phyloP scores from a whole-genome alignment of 2,329 filamentous ascomycete genomes.

The Fusarium veterinarium region DNA sequence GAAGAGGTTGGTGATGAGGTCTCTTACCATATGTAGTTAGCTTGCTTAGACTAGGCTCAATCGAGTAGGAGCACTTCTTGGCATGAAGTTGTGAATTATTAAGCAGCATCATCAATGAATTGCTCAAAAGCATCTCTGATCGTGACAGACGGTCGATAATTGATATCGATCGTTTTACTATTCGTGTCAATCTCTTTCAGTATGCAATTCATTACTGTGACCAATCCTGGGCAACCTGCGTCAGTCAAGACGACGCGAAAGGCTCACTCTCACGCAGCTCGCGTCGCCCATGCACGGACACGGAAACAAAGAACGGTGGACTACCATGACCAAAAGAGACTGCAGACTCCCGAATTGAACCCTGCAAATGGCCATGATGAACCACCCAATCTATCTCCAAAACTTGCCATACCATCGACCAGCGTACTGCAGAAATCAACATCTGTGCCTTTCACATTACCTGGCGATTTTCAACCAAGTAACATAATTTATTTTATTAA shows the following conservation, averaged over 20 bases:
- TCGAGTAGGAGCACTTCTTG: slow-evolving; percentile 27
- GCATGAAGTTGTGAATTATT: not conserved
- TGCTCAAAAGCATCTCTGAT: not conserved
- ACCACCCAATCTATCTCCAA: fast-evolving
- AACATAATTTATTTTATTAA: not conserved
- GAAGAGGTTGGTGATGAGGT: slow-evolving; percentile 29
- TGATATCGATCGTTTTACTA: not conserved
- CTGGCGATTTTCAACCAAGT: not conserved
- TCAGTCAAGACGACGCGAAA: slow-evolving; percentile 2
- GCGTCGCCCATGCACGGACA: not conserved
- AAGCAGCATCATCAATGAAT: not conserved
- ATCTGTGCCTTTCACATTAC: not conserved
- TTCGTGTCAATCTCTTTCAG: not conserved
- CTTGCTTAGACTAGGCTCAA: not conserved
- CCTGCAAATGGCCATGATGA: not conserved
- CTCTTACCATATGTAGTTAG: slow-evolving; percentile 30
- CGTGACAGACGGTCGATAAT: not conserved
- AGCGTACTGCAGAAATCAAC: fast-evolving
- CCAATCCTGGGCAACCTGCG: not conserved
- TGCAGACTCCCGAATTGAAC: not conserved
- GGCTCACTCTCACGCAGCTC: slow-evolving; percentile 15
- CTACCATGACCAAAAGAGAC: not conserved
- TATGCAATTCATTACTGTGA: slow-evolving; percentile 2
- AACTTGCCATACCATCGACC: fast-evolving
- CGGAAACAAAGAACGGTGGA: not conserved